Evolutionary conservation across 176 grass and related monocot species (phyloP), one percentile per base, ranked within the genome.

Genomic region (Tuctoria greenei): DNA sequence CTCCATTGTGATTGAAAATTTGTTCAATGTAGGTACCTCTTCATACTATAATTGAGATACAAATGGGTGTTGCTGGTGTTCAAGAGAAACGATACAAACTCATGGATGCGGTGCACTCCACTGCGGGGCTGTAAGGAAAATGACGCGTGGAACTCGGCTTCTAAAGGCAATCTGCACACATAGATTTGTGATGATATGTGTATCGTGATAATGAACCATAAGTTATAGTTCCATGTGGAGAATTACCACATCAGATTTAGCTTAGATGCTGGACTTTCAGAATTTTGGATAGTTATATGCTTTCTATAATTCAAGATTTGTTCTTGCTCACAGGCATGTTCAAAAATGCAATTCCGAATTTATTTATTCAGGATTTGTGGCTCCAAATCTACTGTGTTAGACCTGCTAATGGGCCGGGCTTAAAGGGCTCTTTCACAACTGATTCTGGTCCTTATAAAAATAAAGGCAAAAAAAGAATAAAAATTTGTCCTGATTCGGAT

Each of bases 11-110:
- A 75, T 45, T 88, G 63, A 54, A 66, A 63, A 34, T 40, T 31
- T 69, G 57, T 65, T 71, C 17, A 18, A 18, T 81, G 38, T 71
- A 97, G 94, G 85, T 97, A 79, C 94, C 94, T 60, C 86, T 97
- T 31, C 94, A 97, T 81, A 97, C 94, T 52, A 93, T 97, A 68
- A 93, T 97, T 73, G 94, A 93, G 81, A 97, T 97, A 93, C 91
- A 97, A 67, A 97, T 97, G 94, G 94, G 94, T 60, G 91, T 97
- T 47, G 86, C 88, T 45, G 94, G 94, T 61, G 88, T 97, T 79
- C 91, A 97, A 89, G 94, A 97, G 86, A 97, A 93, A 86, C 84
- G 86, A 78, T 97, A 97, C 88, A 97, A 93, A 69, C 94, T 97
- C 66, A 97, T 97, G 91, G 94, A 89, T 61, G 86, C 79, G 54